Evolutionary conservation across 2,329 filamentous ascomycete genomes (phyloP).

Genomic region (Helotiales sp.): DNA sequence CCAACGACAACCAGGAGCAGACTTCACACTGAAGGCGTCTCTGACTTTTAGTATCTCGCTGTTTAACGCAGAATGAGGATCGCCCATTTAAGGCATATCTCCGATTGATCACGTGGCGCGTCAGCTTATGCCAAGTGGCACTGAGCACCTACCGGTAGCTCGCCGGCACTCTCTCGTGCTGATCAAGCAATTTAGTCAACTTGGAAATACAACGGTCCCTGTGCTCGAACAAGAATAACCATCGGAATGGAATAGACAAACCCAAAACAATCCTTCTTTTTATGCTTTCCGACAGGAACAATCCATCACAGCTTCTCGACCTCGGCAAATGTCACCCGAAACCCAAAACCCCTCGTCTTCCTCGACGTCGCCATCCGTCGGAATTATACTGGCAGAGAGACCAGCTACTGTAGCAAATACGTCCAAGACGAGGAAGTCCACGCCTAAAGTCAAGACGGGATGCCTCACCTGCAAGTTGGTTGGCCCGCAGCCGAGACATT

Average conservation of each 20-base stretch:
- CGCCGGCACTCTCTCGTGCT: not conserved
- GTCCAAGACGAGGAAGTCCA: not conserved
- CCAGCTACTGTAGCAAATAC: not conserved
- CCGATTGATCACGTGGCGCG: not conserved
- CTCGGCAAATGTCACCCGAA: constrained; percentile 2
- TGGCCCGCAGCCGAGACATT: not conserved
- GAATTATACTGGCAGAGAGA: not conserved
- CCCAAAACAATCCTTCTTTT: too few relatives aligned
- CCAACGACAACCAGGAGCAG: too few relatives aligned
- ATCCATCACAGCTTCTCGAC: not conserved
- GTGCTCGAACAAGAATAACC: too few relatives aligned
- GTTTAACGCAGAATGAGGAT: not conserved
- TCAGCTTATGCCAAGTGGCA: constrained; percentile 2
- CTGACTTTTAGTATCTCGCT: too few relatives aligned
- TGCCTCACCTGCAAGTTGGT: constrained; percentile 24
- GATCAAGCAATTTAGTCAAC: not conserved
- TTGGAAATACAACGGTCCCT: not conserved
- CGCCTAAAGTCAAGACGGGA: constrained; percentile 17
- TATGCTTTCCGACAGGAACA: too few relatives aligned
- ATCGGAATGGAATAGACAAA: too few relatives aligned
- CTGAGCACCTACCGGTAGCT: too few relatives aligned
- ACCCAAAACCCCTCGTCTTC: not conserved
- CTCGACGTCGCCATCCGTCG: not conserved
- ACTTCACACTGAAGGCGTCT: too few relatives aligned
- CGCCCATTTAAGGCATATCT: not conserved